phyloP scores from a whole-genome alignment of 2,329 filamentous ascomycete genomes.

The Aspergillus intermedius region DNA sequence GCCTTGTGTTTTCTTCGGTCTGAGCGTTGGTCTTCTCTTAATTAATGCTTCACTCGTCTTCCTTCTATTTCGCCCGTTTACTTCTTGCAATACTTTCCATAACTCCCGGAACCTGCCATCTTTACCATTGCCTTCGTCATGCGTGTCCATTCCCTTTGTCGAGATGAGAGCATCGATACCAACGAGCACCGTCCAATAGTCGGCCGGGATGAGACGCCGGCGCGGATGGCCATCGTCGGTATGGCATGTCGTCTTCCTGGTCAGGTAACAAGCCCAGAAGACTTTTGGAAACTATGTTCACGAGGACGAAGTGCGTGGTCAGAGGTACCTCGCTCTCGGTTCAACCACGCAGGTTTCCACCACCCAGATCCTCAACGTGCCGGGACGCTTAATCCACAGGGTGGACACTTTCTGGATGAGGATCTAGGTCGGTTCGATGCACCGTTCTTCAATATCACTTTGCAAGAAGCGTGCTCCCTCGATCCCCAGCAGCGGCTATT shows the following conservation, averaged over 20 bases:
- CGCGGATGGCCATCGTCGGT: slow-evolving; percentile 20
- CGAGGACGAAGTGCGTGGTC: slow-evolving; percentile 17
- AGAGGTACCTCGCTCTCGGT: slow-evolving; percentile 16
- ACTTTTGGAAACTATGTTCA: slow-evolving; percentile 20
- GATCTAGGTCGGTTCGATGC: slow-evolving; percentile 21
- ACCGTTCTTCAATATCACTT: slow-evolving; percentile 19
- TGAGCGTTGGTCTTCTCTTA: too few relatives aligned
- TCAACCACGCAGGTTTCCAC: slow-evolving; percentile 14
- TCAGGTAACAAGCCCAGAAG: slow-evolving; percentile 14
- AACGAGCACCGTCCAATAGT: not conserved
- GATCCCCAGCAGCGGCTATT: slow-evolving; percentile 22
- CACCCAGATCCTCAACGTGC: slow-evolving; percentile 18
- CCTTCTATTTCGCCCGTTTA: too few relatives aligned
- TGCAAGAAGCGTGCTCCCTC: slow-evolving; percentile 19
- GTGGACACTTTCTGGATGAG: slow-evolving; percentile 21
- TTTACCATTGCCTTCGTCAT: not conserved
- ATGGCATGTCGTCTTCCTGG: slow-evolving; percentile 20
- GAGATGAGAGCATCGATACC: not conserved
- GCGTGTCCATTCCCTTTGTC: not conserved
- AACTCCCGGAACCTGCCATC: too few relatives aligned
- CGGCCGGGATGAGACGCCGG: not conserved
- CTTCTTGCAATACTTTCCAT: too few relatives aligned
- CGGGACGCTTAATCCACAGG: slow-evolving; percentile 15
- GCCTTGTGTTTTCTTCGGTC: too few relatives aligned
- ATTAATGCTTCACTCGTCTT: too few relatives aligned